phyloP scores from a whole-genome alignment of 345 rosid genomes.

The Gossypium turneri region DNA sequence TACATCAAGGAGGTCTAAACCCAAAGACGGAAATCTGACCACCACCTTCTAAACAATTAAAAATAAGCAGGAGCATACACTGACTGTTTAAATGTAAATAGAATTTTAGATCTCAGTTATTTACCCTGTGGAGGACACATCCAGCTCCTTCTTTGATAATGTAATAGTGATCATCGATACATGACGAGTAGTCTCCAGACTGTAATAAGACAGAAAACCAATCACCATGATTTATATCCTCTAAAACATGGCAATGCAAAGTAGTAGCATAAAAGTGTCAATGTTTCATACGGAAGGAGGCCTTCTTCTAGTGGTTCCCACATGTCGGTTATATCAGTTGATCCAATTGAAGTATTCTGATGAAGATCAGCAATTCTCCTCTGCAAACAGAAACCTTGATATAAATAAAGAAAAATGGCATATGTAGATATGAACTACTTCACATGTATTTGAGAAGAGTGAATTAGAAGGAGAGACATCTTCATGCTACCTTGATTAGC shows the following conservation, averaged over 20 bases:
- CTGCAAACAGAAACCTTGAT: slow-evolving; percentile 30
- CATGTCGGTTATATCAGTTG: slow-evolving; percentile 74
- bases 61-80: background rate
- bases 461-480: background rate
- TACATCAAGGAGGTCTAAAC: background rate
- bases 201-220: slow-evolving; percentile 17
- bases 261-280: background rate
- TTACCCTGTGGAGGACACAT: slow-evolving; percentile 35
- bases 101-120: background rate
- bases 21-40: background rate
- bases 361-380: slow-evolving; percentile 85
- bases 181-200: slow-evolving; percentile 31
- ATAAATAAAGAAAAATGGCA: background rate
- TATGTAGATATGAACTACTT: background rate
- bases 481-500: slow-evolving; percentile 47
- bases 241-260: background rate
- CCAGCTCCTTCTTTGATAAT: slow-evolving; percentile 32
- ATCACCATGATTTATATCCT: background rate
- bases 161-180: slow-evolving; percentile 31
- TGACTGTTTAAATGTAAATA: background rate
- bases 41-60: background rate
- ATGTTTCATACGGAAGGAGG: slow-evolving; percentile 56
- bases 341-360: slow-evolving; percentile 68
- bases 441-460: background rate
- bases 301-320: slow-evolving; percentile 93